phyloP scores from a whole-genome alignment of 2,329 filamentous ascomycete species.

The Claviceps purpurea region DNA sequence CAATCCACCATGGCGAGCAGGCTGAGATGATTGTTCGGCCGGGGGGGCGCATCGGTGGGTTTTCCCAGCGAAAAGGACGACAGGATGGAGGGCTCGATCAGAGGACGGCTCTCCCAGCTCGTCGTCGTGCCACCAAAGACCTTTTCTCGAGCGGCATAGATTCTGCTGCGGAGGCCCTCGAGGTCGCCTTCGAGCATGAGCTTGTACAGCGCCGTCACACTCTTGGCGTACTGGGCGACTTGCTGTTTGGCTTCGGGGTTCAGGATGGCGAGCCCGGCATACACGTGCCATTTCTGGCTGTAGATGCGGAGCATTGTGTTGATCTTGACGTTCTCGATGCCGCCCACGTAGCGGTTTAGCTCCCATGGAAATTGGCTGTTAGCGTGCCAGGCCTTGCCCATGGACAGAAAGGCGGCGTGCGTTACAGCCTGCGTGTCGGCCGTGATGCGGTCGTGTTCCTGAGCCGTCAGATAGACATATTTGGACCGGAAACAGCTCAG shows the following conservation, averaged over 20 bases:
- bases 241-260: conserved; percentile 87
- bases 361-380: conserved; percentile 97
- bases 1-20: conserved; percentile 96
- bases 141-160: conserved; percentile 50
- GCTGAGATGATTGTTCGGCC: conserved; percentile 87
- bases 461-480: conserved; percentile 74
- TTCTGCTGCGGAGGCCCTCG: conserved; percentile 58
- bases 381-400: conserved; percentile 96
- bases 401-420: conserved; percentile 89
- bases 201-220: conserved; percentile 89
- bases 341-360: conserved; percentile 84
- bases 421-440: conserved; percentile 97
- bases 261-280: conserved; percentile 90
- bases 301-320: conserved; percentile 97
- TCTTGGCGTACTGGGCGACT: conserved; percentile 86
- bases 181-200: conserved; percentile 82
- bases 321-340: conserved; percentile 98
- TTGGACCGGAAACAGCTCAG: conserved; percentile 75
- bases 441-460: conserved; percentile 89
- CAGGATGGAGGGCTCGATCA: conserved; percentile 72
- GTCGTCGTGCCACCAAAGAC: conserved; percentile 49
- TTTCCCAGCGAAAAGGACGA: conserved; percentile 79
- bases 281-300: conserved; percentile 98
- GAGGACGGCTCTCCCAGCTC: conserved; percentile 46
- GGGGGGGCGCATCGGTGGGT: conserved; percentile 39